Evolutionary conservation across 768 basidiomycete genomes (phyloP).

Genomic region (Leccinellum albellum): DNA sequence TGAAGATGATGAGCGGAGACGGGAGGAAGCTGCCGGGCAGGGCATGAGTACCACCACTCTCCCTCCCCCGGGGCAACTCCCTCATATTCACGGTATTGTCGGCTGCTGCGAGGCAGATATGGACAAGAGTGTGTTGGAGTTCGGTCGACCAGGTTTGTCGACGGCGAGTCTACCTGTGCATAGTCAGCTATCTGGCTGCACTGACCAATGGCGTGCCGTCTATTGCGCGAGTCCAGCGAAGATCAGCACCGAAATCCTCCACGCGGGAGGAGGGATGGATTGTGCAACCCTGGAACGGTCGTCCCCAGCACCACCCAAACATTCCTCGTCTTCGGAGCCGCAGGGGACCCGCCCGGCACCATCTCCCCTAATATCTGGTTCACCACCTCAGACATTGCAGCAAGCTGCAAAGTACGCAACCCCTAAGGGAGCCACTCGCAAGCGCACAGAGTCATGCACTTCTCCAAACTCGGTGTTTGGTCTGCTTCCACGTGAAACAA

Average conservation of each 20-base stretch:
- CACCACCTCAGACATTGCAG: neutral
- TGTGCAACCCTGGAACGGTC: constrained; percentile 3
- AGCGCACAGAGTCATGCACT: constrained; percentile 22
- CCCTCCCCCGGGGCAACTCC: constrained; percentile 19
- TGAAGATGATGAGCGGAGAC: constrained; percentile 23
- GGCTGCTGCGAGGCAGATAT: constrained; percentile 35
- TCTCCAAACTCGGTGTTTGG: constrained; percentile 88
- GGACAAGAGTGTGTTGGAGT: constrained; percentile 71
- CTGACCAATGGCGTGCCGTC: neutral
- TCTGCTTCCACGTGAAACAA: constrained; percentile 87
- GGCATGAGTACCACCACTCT: constrained; percentile 33
- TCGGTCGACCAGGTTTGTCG: constrained; percentile 72
- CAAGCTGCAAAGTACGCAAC: constrained; percentile 39
- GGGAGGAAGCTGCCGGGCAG: constrained; percentile 20
- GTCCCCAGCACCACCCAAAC: constrained; percentile 8
- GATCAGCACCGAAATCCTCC: neutral
- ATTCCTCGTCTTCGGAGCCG: constrained; percentile 14
- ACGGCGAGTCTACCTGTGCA: constrained; percentile 60
- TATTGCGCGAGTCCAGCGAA: constrained; percentile 3
- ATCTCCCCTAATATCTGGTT: constrained; percentile 13
- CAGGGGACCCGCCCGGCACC: constrained; percentile 26
- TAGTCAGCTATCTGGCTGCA: constrained; percentile 4
- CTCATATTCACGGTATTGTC: neutral
- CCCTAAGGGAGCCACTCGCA: constrained; percentile 35
- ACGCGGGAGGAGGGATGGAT: neutral